Percentiles rank a stretch among this genome's conserved stretches.
phyloP scores from a whole-genome alignment of 2,329 filamentous ascomycete species.

The Remersonia thermophila region DNA sequence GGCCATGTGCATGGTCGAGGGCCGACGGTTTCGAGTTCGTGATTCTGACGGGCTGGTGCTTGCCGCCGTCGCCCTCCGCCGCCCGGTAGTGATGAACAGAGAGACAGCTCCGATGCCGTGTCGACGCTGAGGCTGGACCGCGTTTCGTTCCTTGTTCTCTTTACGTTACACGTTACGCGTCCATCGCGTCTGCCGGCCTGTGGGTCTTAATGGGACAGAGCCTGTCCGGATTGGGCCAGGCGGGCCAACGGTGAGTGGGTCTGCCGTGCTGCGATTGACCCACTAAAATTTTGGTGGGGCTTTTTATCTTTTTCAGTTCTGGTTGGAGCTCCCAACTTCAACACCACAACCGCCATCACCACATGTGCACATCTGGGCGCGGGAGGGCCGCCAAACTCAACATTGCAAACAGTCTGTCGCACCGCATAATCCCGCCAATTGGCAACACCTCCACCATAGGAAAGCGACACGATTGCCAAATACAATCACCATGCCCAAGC shows the following conservation, averaged over 20 bases:
- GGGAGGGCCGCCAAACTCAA: neutral
- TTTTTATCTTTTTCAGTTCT: neutral
- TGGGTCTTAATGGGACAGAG: too few species aligned
- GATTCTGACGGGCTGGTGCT: neutral
- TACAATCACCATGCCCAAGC: constrained; percentile 47
- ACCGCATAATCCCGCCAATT: too few species aligned
- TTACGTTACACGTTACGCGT: neutral
- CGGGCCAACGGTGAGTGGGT: neutral
- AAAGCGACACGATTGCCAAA: constrained; percentile 48
- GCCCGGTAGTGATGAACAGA: neutral
- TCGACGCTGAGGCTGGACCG: neutral
- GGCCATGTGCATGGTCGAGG: constrained; percentile 2
- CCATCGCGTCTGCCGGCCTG: too few species aligned
- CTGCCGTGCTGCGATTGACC: neutral
- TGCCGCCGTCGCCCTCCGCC: constrained; percentile 4
- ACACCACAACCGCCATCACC: neutral
- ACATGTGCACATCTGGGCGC: too few species aligned
- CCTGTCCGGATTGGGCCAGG: neutral
- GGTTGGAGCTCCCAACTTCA: neutral
- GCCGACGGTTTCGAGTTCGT: neutral
- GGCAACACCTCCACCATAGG: constrained; percentile 28
- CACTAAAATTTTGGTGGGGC: constrained; percentile 7
- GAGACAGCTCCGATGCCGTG: neutral
- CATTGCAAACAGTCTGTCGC: too few species aligned
- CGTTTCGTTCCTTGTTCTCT: neutral